A percentile compares a stretch with the other conserved stretches of the same genome.
Conservation (phyloP, 306 rosid genomes). For the Castanospermum australe region DNA sequence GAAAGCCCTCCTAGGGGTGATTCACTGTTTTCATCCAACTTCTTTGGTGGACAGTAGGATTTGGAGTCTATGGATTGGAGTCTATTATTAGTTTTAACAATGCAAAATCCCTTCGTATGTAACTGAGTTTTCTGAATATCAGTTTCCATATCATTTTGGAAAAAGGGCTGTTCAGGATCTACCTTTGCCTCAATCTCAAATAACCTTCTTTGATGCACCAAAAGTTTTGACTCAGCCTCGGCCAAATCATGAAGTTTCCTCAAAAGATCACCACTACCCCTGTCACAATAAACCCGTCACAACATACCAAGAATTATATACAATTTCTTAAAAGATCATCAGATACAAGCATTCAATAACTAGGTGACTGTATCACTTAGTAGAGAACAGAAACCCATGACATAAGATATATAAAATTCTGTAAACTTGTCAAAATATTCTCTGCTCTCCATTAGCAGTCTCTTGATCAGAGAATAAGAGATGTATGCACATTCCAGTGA, state of each 20-base stretch:
- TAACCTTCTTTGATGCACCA: constrained; percentile 64
- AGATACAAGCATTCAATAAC: constrained; percentile 11
- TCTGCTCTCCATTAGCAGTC: neutral
- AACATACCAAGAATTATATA: constrained; percentile 24
- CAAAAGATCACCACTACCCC: constrained; percentile 89
- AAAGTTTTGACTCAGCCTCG: constrained; percentile 71
- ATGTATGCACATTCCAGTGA: constrained; percentile 4
- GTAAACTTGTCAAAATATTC: neutral
- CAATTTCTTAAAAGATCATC: constrained; percentile 20
- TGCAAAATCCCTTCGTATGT: neutral
- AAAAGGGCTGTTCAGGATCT: constrained; percentile 7
- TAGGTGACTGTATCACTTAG: constrained; percentile 8
- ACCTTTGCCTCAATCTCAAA: constrained; percentile 79
- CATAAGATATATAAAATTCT: neutral
- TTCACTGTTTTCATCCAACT: neutral
- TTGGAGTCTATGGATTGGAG: neutral
- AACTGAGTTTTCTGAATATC: neutral
- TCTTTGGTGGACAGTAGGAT: neutral
- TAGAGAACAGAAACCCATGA: constrained; percentile 3
- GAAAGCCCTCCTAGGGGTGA: neutral
- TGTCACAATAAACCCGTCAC: constrained; percentile 35
- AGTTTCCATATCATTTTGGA: neutral
- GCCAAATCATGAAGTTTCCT: constrained; percentile 80
- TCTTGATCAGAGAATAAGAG: constrained; percentile 10
- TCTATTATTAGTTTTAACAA: neutral